Conservation (phyloP, 2,329 filamentous ascomycete genomes). For the Phaeomoniella chlamydospora region DNA sequence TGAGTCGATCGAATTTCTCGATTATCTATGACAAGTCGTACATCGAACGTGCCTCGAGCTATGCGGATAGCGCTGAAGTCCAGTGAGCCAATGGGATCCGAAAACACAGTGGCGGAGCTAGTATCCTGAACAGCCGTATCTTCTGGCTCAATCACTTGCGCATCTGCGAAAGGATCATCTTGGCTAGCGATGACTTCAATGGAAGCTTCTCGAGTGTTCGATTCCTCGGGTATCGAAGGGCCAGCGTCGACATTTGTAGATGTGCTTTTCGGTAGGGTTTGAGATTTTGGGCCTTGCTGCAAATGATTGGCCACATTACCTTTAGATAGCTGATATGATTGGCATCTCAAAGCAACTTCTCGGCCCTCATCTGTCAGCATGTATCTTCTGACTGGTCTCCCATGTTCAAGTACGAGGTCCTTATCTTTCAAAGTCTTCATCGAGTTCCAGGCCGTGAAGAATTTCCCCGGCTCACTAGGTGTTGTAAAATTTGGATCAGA, state of each 20-base stretch:
- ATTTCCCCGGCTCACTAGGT: conserved; percentile 51
- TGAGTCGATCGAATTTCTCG: conserved; percentile 60
- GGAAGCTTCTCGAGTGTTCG: neutral
- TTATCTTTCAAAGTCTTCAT: conserved; percentile 64
- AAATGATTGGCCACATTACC: neutral
- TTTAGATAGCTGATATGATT: conserved; percentile 26
- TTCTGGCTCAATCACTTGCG: neutral
- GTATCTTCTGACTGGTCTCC: conserved; percentile 54
- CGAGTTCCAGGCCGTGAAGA: conserved; percentile 69
- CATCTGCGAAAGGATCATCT: no score
- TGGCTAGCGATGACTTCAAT: neutral
- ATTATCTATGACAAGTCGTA: conserved; percentile 59
- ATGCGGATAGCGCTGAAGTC: conserved; percentile 40
- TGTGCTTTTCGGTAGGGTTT: neutral
- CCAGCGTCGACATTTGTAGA: neutral
- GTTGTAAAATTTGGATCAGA: conserved; percentile 61
- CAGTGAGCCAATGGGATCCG: neutral
- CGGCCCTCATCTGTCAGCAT: conserved; percentile 63
- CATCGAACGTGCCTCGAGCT: conserved; percentile 50
- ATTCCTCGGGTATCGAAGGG: neutral
- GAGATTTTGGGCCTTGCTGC: neutral
- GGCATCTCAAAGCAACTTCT: conserved; percentile 55
- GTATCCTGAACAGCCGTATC: neutral
- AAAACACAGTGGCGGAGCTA: neutral
- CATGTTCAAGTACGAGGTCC: conserved; percentile 58